Conservation (phyloP, 805 yeast genomes). For the Clavispora vitiphila region DNA sequence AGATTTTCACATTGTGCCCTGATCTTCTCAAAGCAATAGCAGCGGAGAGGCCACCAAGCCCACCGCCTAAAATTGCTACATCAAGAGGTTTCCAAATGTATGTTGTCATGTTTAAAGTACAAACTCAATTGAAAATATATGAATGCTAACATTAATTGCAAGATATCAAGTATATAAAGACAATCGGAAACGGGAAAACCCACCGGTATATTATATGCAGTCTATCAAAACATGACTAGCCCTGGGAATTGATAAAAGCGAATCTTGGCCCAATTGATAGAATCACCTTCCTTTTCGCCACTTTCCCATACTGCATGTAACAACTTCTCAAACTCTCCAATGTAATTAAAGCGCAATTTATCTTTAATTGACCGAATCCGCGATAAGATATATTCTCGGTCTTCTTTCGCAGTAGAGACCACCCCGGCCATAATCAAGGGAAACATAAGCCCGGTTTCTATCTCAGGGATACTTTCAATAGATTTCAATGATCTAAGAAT, state of each 20-base stretch:
- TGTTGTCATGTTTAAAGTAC: not conserved
- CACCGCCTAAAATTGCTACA: constrained; percentile 12
- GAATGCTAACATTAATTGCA: no score
- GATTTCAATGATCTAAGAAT: constrained; percentile 17
- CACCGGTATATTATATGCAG: not conserved
- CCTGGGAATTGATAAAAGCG: constrained; percentile 24
- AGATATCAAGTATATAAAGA: not conserved
- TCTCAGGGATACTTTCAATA: constrained; percentile 16
- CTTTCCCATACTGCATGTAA: constrained; percentile 20
- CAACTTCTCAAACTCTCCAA: constrained; percentile 21
- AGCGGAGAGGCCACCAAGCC: constrained; percentile 9
- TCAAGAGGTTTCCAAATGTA: constrained; percentile 6
- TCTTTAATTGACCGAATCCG: constrained; percentile 16
- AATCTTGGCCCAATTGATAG: constrained; percentile 27
- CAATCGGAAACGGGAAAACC: not conserved
- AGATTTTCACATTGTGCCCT: constrained; percentile 16
- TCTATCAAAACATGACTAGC: constrained; percentile 22
- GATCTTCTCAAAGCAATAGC: constrained; percentile 7
- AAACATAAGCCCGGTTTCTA: constrained; percentile 22
- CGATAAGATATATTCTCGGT: constrained; percentile 16
- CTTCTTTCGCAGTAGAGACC: constrained; percentile 16
- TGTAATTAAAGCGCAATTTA: constrained; percentile 20
- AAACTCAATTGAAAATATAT: no score
- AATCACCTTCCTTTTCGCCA: constrained; percentile 12
- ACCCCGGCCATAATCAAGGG: constrained; percentile 26